These are phyloP conservation scores for Magnaporthiopsis incrustans DNA, from an alignment of 2,329 filamentous ascomycete genomes.

Conservation along the genomic window DNA sequence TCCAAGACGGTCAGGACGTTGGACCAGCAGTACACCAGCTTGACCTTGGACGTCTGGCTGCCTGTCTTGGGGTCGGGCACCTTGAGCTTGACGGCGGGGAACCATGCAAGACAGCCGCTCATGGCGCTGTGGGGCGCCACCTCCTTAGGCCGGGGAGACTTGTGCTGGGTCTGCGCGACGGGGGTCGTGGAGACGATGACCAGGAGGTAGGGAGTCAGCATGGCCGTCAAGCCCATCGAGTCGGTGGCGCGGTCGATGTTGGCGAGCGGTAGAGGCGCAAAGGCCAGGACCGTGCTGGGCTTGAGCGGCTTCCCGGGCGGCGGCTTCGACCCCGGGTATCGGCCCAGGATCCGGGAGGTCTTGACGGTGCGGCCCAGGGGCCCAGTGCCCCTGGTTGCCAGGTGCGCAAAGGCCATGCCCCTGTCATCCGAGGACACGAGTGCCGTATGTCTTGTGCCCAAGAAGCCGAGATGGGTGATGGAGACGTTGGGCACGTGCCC, in stretches of 20 bases:
- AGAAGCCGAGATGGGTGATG: constrained; percentile 86
- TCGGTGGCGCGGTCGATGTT: constrained; percentile 88
- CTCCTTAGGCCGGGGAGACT: constrained; percentile 84
- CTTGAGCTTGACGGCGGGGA: constrained; percentile 90
- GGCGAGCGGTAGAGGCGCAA: constrained; percentile 83
- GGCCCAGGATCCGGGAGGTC: constrained; percentile 81
- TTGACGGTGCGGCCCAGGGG: constrained; percentile 78
- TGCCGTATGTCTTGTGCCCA: constrained; percentile 88
- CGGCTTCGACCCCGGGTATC: constrained; percentile 70
- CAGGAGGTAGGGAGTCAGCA: constrained; percentile 89
- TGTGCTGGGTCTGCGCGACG: constrained; percentile 92
- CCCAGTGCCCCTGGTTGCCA: constrained; percentile 85
- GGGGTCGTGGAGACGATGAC: constrained; percentile 97
- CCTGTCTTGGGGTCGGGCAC: constrained; percentile 58
- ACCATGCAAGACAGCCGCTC: constrained; percentile 94
- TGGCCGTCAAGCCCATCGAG: constrained; percentile 80
- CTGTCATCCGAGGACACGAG: constrained; percentile 89
- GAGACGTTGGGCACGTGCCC: constrained; percentile 73
- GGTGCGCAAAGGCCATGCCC: constrained; percentile 97
- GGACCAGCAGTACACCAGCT: constrained; percentile 97
- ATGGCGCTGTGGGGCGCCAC: constrained; percentile 82
- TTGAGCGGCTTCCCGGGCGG: constrained; percentile 62
- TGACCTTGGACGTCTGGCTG: constrained; percentile 67
- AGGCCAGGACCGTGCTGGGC: constrained; percentile 89
- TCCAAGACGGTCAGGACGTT: constrained; percentile 94